Evolutionary conservation across 2,329 filamentous ascomycete species (phyloP), one percentile per base, ranked within the genome.

Genomic region (Aspergillus intermedius): DNA sequence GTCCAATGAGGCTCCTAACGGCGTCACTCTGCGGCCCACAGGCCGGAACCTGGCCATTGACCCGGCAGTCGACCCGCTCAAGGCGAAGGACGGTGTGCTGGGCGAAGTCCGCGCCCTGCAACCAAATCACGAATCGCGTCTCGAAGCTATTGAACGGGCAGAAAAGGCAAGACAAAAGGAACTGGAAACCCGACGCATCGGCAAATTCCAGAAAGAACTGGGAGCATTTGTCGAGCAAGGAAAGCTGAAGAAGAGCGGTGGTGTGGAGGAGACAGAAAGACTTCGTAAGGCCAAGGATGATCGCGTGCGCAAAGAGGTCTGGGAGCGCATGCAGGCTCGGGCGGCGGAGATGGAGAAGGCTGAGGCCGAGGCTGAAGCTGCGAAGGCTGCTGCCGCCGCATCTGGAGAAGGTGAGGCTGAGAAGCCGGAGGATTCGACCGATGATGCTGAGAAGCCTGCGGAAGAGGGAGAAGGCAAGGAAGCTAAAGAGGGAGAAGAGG

Each of bases 91-190:
- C 64, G 88, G 86, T 25, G 84, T 98, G 17, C 76, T 98, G 1
- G 91, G 89, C 42, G 93, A 97, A 73, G 91, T 98, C 41, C 83
- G 93, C 40, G 93, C 93, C 3, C 74, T 98, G 42, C 88, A 93
- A 64, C 91, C 91, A 1, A 97, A 98, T 63, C 93, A 98, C 67
- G 90, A 96, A 68, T 83, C 88, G 58, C 81, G 93, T 32, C 77
- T 98, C 0, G 93, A 97, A 70, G 93, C 93, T 32, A 98, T 98
- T 57, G 91, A 97, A 68, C 83, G 93, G n/a, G 93, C 93, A 0
- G 93, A 97, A 72, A 93, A 91, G 72, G 78, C 90, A 6, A 80
- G 93, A 19, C 87, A 93, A 68, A 90, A 88, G 64, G 93, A 98
- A 65, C 78, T 98, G 1, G 87, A 88, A 65, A 84, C 76, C 53